Conservation (phyloP, 108 stramenopile species). For the Nitzschia putrida region DNA sequence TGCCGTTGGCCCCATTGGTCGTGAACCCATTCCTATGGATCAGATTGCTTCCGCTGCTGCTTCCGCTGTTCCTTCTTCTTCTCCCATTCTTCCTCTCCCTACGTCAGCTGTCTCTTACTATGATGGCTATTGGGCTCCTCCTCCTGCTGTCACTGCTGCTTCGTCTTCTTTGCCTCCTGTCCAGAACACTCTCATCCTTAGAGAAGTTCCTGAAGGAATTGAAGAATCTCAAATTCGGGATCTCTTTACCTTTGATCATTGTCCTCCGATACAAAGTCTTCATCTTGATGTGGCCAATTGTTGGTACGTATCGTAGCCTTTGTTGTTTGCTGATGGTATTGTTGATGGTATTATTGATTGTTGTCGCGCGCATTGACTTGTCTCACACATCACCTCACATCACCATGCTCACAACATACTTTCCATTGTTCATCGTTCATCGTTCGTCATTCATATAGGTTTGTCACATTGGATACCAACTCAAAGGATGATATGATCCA, state of each 20-base stretch:
- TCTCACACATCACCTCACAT: no score
- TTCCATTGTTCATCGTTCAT: no score
- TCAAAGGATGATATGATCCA: slow-evolving; percentile 51
- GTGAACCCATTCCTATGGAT: slow-evolving; percentile 30
- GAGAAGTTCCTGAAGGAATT: slow-evolving; percentile 43
- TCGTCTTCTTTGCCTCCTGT: neutral
- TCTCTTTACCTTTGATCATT: slow-evolving; percentile 40
- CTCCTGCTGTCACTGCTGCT: neutral
- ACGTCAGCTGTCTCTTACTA: neutral
- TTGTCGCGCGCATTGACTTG: slow-evolving; percentile 1
- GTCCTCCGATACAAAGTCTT: slow-evolving; percentile 38
- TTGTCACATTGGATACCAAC: slow-evolving; percentile 47
- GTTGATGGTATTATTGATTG: neutral
- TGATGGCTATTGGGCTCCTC: neutral
- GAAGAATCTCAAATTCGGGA: slow-evolving; percentile 45
- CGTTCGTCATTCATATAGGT: no score
- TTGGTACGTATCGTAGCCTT: slow-evolving; percentile 41
- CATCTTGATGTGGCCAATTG: slow-evolving; percentile 50
- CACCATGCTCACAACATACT: neutral
- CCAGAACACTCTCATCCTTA: slow-evolving; percentile 52
- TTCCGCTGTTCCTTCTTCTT: neutral
- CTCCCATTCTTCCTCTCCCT: neutral
- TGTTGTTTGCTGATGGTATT: neutral
- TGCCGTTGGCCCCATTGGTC: slow-evolving; percentile 38
- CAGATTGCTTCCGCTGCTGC: neutral